Evolutionary conservation across 306 rosid genomes (phyloP).

Genomic region (Vigna unguiculata): DNA sequence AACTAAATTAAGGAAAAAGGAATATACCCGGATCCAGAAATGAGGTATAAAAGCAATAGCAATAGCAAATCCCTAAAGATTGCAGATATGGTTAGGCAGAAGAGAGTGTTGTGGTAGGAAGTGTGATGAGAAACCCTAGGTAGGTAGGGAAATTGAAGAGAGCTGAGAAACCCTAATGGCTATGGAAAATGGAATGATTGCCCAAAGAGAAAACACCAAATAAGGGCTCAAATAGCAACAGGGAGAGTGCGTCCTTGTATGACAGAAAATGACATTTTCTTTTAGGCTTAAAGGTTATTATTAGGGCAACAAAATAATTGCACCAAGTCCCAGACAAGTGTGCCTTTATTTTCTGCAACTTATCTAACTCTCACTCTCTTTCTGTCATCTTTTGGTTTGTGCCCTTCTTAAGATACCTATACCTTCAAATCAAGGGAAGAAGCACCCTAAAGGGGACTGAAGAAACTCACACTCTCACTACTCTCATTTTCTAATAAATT

Average conservation of each 20-base stretch:
- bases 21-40: constrained; percentile 27
- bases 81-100: constrained; percentile 14
- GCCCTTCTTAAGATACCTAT: constrained; percentile 25
- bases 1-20: background rate
- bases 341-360: background rate
- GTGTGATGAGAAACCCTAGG: constrained; percentile 29
- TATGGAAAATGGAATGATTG: constrained; percentile 36
- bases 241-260: constrained; percentile 27
- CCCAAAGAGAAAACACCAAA: constrained; percentile 42
- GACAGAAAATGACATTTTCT: constrained; percentile 35
- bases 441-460: background rate
- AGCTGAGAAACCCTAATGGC: constrained; percentile 46
- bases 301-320: constrained; percentile 45
- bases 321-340: constrained; percentile 14
- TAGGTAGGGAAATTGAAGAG: background rate
- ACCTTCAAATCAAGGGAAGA: background rate
- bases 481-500: background rate
- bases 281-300: constrained; percentile 41
- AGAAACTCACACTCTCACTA: background rate
- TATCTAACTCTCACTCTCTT: background rate
- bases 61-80: constrained; percentile 13
- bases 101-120: background rate
- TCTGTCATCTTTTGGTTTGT: constrained; percentile 38
- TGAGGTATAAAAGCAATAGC: background rate
- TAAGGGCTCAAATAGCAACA: constrained; percentile 17